Evolutionary conservation across 2,329 filamentous ascomycete genomes (phyloP).

Genomic region (Alternaria brassicae): DNA sequence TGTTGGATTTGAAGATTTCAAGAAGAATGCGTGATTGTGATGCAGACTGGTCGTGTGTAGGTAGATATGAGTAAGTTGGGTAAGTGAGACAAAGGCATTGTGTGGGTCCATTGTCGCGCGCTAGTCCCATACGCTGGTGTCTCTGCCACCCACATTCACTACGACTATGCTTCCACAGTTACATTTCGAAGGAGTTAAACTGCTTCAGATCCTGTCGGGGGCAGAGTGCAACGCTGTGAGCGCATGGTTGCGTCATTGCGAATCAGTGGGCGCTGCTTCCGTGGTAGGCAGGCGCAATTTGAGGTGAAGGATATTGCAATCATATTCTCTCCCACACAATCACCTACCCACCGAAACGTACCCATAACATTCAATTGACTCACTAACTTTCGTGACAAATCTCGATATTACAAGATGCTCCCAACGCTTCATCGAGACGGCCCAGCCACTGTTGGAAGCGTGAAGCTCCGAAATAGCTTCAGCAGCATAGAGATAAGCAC

Average conservation of each 20-base stretch:
- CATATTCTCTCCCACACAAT: background rate
- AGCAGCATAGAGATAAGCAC: background rate
- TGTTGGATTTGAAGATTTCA: background rate
- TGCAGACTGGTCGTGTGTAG: background rate
- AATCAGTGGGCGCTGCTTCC: background rate
- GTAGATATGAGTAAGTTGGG: background rate
- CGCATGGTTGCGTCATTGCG: background rate
- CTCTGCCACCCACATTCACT: slow-evolving; percentile 4
- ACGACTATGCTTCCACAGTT: background rate
- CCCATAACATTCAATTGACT: background rate
- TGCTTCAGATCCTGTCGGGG: background rate
- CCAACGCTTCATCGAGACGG: background rate
- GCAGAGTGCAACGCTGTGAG: background rate
- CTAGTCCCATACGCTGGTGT: background rate
- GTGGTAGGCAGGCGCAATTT: background rate
- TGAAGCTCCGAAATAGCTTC: background rate
- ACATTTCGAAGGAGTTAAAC: background rate
- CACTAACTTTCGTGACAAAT: too few relatives aligned
- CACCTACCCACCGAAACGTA: background rate
- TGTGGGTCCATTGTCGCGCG: slow-evolving; percentile 8
- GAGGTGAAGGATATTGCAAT: background rate
- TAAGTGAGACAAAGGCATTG: slow-evolving; percentile 7
- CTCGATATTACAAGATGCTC: background rate
- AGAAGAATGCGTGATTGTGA: background rate
- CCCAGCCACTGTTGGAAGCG: background rate